These are phyloP conservation scores for Acacia crassicarpa DNA, from an alignment of 306 rosid species.

Conservation along the genomic window DNA sequence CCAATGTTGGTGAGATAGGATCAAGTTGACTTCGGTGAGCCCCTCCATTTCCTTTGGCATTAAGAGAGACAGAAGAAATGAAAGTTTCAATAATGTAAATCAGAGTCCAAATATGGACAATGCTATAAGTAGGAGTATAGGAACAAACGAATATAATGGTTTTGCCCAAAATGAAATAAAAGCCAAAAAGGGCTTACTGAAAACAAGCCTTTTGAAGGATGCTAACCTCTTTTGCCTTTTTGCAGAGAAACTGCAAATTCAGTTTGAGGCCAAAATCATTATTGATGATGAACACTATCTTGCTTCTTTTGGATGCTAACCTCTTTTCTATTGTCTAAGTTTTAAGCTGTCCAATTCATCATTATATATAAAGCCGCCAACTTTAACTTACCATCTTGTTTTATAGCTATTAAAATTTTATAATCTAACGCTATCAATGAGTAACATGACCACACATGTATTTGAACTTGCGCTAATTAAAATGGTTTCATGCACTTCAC, in stretches of 20 bases:
- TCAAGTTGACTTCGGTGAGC: background rate
- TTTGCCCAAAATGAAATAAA: background rate
- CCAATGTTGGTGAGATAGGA: background rate
- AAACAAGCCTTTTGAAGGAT: background rate
- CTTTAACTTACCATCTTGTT: background rate
- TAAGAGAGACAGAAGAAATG: background rate
- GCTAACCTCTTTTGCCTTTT: background rate
- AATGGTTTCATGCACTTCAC: no score
- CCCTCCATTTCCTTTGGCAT: background rate
- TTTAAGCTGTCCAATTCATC: no score
- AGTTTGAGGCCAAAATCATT: background rate
- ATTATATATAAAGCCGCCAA: background rate
- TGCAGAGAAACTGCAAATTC: background rate
- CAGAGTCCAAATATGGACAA: background rate
- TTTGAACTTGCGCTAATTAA: no score
- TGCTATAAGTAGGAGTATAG: background rate
- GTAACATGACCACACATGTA: no score
- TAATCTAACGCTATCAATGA: no score
- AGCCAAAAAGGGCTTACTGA: background rate
- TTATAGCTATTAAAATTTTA: no score
- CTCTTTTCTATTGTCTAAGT: no score
- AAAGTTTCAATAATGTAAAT: background rate
- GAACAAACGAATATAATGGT: background rate
- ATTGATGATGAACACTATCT: background rate
- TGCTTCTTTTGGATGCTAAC: background rate